phyloP scores from a whole-genome alignment of 1,139 yeast species.

The Lodderomyces elongisporus region DNA sequence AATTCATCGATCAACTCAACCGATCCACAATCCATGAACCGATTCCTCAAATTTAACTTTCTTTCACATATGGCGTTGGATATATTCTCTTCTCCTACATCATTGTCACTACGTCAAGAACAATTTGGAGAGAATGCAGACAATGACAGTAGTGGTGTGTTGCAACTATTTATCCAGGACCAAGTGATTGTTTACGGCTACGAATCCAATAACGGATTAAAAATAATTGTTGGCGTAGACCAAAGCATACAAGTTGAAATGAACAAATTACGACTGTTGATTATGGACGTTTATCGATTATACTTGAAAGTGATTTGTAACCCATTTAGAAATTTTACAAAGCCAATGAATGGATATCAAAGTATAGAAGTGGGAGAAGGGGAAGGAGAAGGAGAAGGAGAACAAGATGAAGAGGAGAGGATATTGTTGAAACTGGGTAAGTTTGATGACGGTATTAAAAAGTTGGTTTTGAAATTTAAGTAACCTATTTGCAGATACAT shows the following conservation, averaged over 20 bases:
- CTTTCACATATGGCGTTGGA: constrained; percentile 65
- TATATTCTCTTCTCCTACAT: constrained; percentile 52
- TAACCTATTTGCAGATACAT: constrained; percentile 1
- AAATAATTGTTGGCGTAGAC: constrained; percentile 48
- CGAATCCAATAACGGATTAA: constrained; percentile 58
- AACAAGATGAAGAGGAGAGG: constrained; percentile 10
- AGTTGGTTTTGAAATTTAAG: constrained; percentile 22
- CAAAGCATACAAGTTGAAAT: constrained; percentile 13
- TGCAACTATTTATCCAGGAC: constrained; percentile 55
- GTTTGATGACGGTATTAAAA: constrained; percentile 36
- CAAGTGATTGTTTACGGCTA: constrained; percentile 57
- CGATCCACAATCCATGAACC: constrained; percentile 25
- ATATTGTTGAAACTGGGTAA: constrained; percentile 22
- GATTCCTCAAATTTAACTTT: constrained; percentile 54
- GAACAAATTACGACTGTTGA: constrained; percentile 20
- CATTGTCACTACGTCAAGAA: constrained; percentile 34
- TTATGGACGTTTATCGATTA: constrained; percentile 41
- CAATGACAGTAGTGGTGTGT: constrained; percentile 19
- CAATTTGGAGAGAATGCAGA: constrained; percentile 18
- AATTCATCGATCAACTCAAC: neutral
- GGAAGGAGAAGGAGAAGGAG: constrained; percentile 20
- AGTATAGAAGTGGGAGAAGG: constrained; percentile 16
- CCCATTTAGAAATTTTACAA: constrained; percentile 39
- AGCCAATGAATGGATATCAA: no score
- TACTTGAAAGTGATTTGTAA: constrained; percentile 51